Evolutionary conservation across 805 yeast genomes (phyloP).

Genomic region (Yamadazyma ubonensis): DNA sequence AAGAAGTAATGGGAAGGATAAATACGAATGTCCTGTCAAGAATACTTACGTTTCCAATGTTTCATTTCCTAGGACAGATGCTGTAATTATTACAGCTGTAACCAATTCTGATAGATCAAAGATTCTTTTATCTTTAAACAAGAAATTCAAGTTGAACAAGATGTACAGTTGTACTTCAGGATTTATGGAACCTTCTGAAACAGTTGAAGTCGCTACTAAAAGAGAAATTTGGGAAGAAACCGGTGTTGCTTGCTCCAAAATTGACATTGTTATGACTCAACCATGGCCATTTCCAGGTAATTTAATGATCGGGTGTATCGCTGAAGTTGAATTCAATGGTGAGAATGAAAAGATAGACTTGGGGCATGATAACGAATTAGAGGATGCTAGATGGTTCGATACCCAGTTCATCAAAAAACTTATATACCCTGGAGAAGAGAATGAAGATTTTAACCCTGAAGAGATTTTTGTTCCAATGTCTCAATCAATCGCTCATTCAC

Average conservation of each 20-base stretch:
- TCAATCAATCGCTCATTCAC: slow-evolving; percentile 43
- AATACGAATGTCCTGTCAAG: slow-evolving; percentile 36
- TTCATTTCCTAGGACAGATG: slow-evolving; percentile 90
- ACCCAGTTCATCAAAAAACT: slow-evolving; percentile 49
- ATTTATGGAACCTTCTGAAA: slow-evolving; percentile 93
- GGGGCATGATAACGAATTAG: slow-evolving; percentile 82
- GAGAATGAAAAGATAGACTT: slow-evolving; percentile 62
- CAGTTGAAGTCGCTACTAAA: slow-evolving; percentile 81
- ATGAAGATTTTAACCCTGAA: slow-evolving; percentile 29
- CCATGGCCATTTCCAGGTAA: slow-evolving; percentile 99
- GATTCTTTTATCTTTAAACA: slow-evolving; percentile 69
- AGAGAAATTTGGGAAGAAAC: slow-evolving; percentile 97
- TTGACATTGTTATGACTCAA: slow-evolving; percentile 69
- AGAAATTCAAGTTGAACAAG: slow-evolving; percentile 50
- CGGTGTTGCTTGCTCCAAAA: slow-evolving; percentile 64
- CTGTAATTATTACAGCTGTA: slow-evolving; percentile 81
- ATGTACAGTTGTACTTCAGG: slow-evolving; percentile 92
- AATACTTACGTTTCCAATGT: slow-evolving; percentile 61
- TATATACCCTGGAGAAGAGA: slow-evolving; percentile 22
- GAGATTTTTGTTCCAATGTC: slow-evolving; percentile 43
- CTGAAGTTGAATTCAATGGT: slow-evolving; percentile 68
- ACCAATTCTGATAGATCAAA: slow-evolving; percentile 59
- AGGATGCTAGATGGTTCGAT: slow-evolving; percentile 85
- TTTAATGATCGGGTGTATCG: slow-evolving; percentile 91
- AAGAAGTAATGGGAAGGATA: slow-evolving; percentile 17